Percentiles rank a stretch among this genome's conserved stretches.
Evolutionary conservation across 2,329 filamentous ascomycete species (phyloP).

Genomic region (Penicillium sp.): DNA sequence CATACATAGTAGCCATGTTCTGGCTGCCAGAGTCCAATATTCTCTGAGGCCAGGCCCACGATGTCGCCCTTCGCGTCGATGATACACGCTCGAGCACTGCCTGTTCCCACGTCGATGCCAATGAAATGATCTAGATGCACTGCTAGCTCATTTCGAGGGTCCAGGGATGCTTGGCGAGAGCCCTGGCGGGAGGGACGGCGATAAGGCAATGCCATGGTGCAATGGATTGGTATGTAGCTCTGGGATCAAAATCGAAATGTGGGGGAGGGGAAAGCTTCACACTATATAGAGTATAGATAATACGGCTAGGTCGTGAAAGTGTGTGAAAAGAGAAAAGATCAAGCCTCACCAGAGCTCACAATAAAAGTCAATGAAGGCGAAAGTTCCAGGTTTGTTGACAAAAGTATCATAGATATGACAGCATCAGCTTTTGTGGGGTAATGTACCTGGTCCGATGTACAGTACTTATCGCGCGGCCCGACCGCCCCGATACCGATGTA

Average conservation of each 20-base stretch:
- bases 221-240: slow-evolving; percentile 17
- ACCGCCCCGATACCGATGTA: background rate
- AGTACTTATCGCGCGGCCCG: background rate
- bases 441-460: background rate
- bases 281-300: background rate
- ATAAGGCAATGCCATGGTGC: slow-evolving; percentile 24
- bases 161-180: slow-evolving; percentile 40
- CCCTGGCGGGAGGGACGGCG: slow-evolving; percentile 32
- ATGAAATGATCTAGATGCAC: slow-evolving; percentile 65
- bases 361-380: background rate
- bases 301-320: background rate
- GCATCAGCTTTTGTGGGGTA: background rate
- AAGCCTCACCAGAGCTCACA: background rate
- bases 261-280: background rate
- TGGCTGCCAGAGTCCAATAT: slow-evolving; percentile 79
- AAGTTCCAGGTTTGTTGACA: background rate
- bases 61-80: slow-evolving; percentile 92
- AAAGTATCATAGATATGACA: background rate
- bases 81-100: slow-evolving; percentile 91
- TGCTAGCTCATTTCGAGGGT: slow-evolving; percentile 58
- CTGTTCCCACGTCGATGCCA: slow-evolving; percentile 94
- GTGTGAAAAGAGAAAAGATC: background rate
- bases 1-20: slow-evolving; percentile 72
- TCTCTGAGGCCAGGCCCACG: slow-evolving; percentile 67
- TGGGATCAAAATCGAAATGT: background rate